Evolutionary conservation across 768 basidiomycete genomes (phyloP).

Genomic region (Leccinum truebloodii): DNA sequence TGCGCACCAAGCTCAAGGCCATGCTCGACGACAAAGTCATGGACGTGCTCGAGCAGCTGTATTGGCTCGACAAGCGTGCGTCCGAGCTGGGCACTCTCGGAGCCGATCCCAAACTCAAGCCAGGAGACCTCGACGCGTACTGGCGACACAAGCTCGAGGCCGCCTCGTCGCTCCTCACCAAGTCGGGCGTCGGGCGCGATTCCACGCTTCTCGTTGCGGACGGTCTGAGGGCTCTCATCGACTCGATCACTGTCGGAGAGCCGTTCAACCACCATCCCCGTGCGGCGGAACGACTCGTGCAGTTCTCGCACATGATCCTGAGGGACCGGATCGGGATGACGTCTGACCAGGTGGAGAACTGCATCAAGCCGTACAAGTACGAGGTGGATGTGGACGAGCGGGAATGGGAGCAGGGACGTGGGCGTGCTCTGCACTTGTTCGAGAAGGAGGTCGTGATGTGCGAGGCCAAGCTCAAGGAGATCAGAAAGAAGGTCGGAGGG

Average conservation of each 20-base stretch:
- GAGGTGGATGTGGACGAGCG: constrained; percentile 92
- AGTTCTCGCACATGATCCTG: constrained; percentile 92
- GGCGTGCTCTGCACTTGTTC: constrained; percentile 73
- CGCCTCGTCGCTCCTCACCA: constrained; percentile 89
- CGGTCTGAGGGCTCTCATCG: constrained; percentile 85
- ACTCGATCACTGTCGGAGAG: constrained; percentile 84
- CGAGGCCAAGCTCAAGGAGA: constrained; percentile 83
- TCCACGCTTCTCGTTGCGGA: constrained; percentile 94
- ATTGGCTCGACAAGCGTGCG: constrained; percentile 91
- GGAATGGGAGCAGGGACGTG: constrained; percentile 90
- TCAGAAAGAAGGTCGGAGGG: constrained; percentile 87
- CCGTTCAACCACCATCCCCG: constrained; percentile 91
- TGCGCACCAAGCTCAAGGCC: constrained; percentile 83
- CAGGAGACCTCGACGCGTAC: constrained; percentile 81
- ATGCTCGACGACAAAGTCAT: constrained; percentile 97
- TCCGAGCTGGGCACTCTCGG: constrained; percentile 72
- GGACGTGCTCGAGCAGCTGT: constrained; percentile 95
- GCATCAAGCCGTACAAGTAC: constrained; percentile 99
- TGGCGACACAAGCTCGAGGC: constrained; percentile 98
- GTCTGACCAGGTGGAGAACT: constrained; percentile 99
- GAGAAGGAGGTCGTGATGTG: constrained; percentile 84
- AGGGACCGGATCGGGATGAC: constrained; percentile 91
- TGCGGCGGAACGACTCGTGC: constrained; percentile 84
- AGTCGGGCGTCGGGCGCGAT: constrained; percentile 93
- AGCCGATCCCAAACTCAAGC: constrained; percentile 65